A percentile compares a stretch with the other conserved stretches of the same genome.
These are phyloP conservation scores for Naganishia sp. DNA, from an alignment of 1,284 basidiomycete genomes.

Conservation along the genomic window DNA sequence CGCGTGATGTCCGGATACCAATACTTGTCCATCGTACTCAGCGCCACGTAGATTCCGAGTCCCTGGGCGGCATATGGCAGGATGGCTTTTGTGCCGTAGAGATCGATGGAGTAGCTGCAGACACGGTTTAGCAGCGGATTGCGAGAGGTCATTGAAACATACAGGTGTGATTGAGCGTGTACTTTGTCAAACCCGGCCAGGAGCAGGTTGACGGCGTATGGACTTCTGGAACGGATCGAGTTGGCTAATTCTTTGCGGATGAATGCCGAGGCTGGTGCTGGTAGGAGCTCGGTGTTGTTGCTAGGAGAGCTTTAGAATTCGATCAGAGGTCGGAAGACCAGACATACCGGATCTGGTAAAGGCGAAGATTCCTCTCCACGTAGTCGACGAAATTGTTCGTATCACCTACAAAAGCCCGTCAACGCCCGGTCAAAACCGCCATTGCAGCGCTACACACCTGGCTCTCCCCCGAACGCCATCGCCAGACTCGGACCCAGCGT, in stretches of 20 bases:
- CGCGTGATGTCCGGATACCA: conserved; percentile 51
- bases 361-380: conserved; percentile 89
- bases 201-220: conserved; percentile 90
- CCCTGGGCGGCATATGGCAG: conserved; percentile 96
- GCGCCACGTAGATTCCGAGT: conserved; percentile 87
- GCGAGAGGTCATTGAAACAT: not conserved
- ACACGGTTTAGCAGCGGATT: too few species aligned
- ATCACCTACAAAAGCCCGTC: conserved; percentile 64
- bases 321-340: not conserved
- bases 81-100: conserved; percentile 82
- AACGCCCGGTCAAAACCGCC: not conserved
- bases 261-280: conserved; percentile 89
- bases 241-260: conserved; percentile 87
- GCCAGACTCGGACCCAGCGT: conserved; percentile 75
- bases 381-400: conserved; percentile 97
- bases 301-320: conserved; percentile 33
- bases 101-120: conserved; percentile 83
- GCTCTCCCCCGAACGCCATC: conserved; percentile 94
- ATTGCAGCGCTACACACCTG: conserved; percentile 62
- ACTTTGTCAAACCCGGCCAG: conserved; percentile 86
- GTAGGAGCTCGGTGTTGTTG: conserved; percentile 80
- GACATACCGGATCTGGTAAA: conserved; percentile 89
- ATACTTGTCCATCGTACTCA: conserved; percentile 87
- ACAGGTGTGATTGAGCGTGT: conserved; percentile 58
- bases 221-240: conserved; percentile 80